A percentile compares a stretch with the other conserved stretches of the same genome.
Evolutionary conservation across 352 stramenopile species (phyloP).

Genomic region (Phytophthora sojae): DNA sequence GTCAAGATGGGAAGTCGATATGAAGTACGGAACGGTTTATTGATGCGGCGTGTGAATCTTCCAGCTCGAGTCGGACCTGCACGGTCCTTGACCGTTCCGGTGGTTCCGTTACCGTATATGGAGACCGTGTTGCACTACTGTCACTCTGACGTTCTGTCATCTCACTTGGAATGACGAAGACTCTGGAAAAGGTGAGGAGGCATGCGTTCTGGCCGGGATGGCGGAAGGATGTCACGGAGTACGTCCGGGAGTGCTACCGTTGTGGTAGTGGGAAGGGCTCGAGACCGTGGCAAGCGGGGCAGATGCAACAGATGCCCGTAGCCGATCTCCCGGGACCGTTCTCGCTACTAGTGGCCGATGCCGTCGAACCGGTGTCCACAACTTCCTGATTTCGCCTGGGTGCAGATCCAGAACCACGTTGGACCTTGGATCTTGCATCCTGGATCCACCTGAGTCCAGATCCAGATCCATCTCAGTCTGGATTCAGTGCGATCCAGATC

Average conservation of each 20-base stretch:
- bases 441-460: too few species aligned
- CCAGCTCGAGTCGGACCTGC: not conserved
- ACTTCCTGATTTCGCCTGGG: too few species aligned
- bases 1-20: constrained; percentile 1
- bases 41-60: constrained; percentile 13
- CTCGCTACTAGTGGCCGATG: not conserved
- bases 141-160: constrained; percentile 10
- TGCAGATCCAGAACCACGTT: too few species aligned
- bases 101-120: too few species aligned
- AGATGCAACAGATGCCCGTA: constrained; percentile 16
- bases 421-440: too few species aligned
- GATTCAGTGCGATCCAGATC: too few species aligned
- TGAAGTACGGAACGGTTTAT: not conserved
- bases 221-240: not conserved
- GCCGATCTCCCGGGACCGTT: constrained; percentile 6
- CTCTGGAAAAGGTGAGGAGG: constrained; percentile 4
- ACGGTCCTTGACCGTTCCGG: constrained; percentile 1
- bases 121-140: constrained; percentile 20
- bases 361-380: not conserved
- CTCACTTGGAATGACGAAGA: constrained; percentile 10
- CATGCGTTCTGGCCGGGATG: constrained; percentile 3
- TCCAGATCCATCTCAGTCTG: too few species aligned
- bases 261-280: constrained; percentile 5
- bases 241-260: not conserved
- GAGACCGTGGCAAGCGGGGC: constrained; percentile 2